These are phyloP conservation scores for Pseudozyma pruni DNA, from an alignment of 1,284 basidiomycete species.

Conservation along the genomic window DNA sequence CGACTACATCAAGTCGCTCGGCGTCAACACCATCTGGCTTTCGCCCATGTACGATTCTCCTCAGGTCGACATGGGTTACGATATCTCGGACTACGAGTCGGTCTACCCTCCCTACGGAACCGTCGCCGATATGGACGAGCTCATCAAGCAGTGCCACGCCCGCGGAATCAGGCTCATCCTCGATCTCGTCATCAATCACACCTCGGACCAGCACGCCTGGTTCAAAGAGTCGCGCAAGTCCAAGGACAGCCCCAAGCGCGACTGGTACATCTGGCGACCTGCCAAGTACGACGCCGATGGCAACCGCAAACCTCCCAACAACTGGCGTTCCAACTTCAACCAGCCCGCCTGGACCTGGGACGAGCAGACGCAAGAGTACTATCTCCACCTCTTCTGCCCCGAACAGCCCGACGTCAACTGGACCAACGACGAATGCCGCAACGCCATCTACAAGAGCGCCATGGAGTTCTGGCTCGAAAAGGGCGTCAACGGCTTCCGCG, in stretches of 20 bases:
- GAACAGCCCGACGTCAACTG: constrained; percentile 84
- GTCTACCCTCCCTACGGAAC: constrained; percentile 81
- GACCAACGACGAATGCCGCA: constrained; percentile 75
- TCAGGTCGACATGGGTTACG: constrained; percentile 76
- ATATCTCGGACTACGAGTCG: constrained; percentile 75
- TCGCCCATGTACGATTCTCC: constrained; percentile 79
- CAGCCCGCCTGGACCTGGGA: constrained; percentile 81
- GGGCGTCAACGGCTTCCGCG: constrained; percentile 79
- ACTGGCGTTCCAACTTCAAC: constrained; percentile 79
- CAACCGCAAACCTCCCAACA: constrained; percentile 73
- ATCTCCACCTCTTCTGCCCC: constrained; percentile 77
- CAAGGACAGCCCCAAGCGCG: constrained; percentile 74
- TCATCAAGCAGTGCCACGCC: constrained; percentile 74
- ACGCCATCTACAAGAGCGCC: constrained; percentile 72
- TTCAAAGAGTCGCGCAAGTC: constrained; percentile 76
- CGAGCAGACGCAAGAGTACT: constrained; percentile 77
- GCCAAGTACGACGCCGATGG: constrained; percentile 72
- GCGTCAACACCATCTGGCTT: constrained; percentile 79
- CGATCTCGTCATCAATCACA: constrained; percentile 84
- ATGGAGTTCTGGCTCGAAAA: constrained; percentile 80
- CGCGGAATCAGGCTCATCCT: constrained; percentile 80
- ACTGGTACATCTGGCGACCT: constrained; percentile 81
- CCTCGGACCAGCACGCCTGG: constrained; percentile 76
- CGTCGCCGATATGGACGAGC: constrained; percentile 77
- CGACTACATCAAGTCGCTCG: constrained; percentile 78